Percentiles rank a stretch among this genome's conserved stretches.
Evolutionary conservation across 768 basidiomycete genomes (phyloP).

Genomic region (Boletus sp.): DNA sequence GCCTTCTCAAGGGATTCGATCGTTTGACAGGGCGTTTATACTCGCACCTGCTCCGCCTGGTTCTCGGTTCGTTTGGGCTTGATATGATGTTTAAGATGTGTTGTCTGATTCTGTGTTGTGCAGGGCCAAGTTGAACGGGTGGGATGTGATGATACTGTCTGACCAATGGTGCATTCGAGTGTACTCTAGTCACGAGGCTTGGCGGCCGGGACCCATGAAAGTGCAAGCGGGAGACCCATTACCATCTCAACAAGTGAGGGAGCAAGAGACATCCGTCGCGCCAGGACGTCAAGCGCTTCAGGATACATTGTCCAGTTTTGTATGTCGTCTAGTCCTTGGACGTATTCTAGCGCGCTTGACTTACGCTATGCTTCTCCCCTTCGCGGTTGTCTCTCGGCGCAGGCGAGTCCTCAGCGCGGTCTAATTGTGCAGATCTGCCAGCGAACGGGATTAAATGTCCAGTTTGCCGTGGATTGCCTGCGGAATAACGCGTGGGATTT

Average conservation of each 20-base stretch:
- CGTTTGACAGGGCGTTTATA: conserved; percentile 92
- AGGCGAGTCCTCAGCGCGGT: conserved; percentile 70
- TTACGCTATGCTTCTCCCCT: conserved; percentile 9
- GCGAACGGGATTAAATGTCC: conserved; percentile 74
- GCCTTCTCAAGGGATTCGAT: conserved; percentile 77
- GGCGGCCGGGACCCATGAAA: conserved; percentile 69
- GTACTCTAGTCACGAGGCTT: conserved; percentile 82
- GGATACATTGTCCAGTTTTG: conserved; percentile 52
- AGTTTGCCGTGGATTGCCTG: conserved; percentile 82
- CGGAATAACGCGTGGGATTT: conserved; percentile 83
- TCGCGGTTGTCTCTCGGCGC: conserved; percentile 8
- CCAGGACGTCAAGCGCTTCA: conserved; percentile 41
- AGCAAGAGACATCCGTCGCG: conserved; percentile 28
- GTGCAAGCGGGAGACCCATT: conserved; percentile 53
- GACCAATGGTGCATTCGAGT: conserved; percentile 81
- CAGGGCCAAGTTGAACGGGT: conserved; percentile 78
- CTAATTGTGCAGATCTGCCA: conserved; percentile 68
- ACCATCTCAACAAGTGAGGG: conserved; percentile 13
- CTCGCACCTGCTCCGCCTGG: conserved; percentile 76
- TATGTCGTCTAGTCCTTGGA: conserved; percentile 37
- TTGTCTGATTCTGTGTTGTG: conserved; percentile 10
- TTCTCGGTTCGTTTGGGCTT: conserved; percentile 62
- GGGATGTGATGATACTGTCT: conserved; percentile 87
- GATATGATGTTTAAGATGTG: background rate
- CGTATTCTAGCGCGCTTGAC: conserved; percentile 5